Evolutionary conservation across 352 stramenopile species (phyloP), one percentile per base, ranked within the genome.

Genomic region (Pythium pyrilobum): DNA sequence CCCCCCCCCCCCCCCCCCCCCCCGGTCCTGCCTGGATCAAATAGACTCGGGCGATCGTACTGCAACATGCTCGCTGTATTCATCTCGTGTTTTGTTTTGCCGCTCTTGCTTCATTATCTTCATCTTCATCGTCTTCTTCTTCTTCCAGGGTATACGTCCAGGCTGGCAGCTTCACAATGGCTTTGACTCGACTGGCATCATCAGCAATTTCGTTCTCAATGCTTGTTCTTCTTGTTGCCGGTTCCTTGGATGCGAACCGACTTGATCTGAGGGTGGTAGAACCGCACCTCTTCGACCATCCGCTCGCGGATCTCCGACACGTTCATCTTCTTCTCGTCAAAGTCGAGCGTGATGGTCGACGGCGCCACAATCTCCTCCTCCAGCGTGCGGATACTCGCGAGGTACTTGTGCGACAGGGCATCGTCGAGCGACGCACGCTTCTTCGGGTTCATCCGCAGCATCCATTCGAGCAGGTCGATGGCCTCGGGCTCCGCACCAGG

Each of bases 311-410:
- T 92, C 59, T 94, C 81, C 4, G 67, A 46, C 15, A 94, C 81
- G 25, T 67, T 83, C 69, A 94, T 84, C 59, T 87, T 88, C 43
- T 88, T 87, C 53, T 91, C 80, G 65, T 94, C 83, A 57, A 94
- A 94, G 41, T 94, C 83, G 27, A 94, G 62, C 42, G 84, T 74
- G 52, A 94, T 94, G 36, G 75, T 87, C 41, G 68, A 64, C n/a
- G 83, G 79, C 16, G 83, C 79, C n/a, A 92, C 77, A 32, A 90
- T 87, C 43, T 94, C 83, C 51, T 94, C 83, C 50, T 94, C 83
- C 8, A 94, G 69, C 27, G 79, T 89, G 29, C 83, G 77, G 64
- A 94, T 94, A 52, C 77, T 90, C 20, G 79, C 81, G 27, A 94
- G 50, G 56, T 94, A 94, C 64, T 87, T 87, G 70, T 94, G 83